phyloP scores from a whole-genome alignment of 257 asterid genomes.

The Solanum habrochaites region DNA sequence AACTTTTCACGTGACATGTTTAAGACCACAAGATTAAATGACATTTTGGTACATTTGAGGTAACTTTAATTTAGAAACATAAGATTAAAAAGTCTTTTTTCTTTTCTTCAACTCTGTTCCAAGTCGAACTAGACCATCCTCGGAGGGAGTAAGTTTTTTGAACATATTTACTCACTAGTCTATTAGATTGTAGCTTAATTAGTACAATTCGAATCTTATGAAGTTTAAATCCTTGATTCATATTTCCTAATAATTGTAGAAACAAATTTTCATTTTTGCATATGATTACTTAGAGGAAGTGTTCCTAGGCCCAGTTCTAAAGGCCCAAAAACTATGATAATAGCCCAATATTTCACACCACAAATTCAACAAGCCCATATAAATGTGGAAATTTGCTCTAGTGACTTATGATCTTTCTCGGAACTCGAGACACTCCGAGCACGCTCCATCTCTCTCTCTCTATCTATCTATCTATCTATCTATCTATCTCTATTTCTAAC shows the following conservation, averaged over 20 bases:
- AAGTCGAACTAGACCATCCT: too few species aligned
- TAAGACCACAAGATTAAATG: too few species aligned
- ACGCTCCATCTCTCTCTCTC: not conserved
- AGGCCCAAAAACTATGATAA: not conserved
- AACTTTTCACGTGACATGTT: too few species aligned
- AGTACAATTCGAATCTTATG: not conserved
- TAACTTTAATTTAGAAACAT: too few species aligned
- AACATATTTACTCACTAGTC: not conserved
- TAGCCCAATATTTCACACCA: not conserved
- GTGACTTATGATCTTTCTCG: not conserved
- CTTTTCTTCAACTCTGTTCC: too few species aligned
- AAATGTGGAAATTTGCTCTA: not conserved
- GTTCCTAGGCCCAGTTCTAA: not conserved
- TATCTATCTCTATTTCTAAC: not conserved
- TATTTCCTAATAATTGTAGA: not conserved
- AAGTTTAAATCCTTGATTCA: not conserved
- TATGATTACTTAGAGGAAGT: not conserved
- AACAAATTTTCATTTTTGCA: not conserved
- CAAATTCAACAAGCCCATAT: not conserved
- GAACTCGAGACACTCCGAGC: not conserved
- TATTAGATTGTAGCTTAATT: not conserved
- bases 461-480: too few species aligned
- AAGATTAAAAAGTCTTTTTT: too few species aligned
- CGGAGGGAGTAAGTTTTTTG: not conserved
- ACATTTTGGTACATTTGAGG: too few species aligned